Evolutionary conservation across 2,329 filamentous ascomycete genomes (phyloP).

Genomic region (Aureobasidium vineae): DNA sequence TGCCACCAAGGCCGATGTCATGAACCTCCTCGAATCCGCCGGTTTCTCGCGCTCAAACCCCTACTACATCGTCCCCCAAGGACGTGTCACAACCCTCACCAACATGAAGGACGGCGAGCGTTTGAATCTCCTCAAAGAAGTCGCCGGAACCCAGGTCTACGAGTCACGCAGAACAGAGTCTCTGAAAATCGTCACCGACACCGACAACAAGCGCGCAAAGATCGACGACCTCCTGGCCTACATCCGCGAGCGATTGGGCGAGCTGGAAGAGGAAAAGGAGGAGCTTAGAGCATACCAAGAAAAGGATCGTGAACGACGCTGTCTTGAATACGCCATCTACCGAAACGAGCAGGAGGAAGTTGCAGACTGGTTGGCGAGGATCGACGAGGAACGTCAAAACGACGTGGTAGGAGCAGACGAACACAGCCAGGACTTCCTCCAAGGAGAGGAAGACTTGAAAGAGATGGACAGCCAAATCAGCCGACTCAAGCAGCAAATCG

Average conservation of each 20-base stretch:
- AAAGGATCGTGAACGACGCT: slow-evolving; percentile 87
- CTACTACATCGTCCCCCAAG: slow-evolving; percentile 98
- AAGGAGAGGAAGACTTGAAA: slow-evolving; percentile 75
- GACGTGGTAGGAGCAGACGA: slow-evolving; percentile 83
- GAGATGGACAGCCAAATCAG: slow-evolving; percentile 76
- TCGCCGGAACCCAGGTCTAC: slow-evolving; percentile 97
- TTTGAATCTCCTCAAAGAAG: slow-evolving; percentile 87
- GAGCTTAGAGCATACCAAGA: slow-evolving; percentile 92
- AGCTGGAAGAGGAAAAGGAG: slow-evolving; percentile 96
- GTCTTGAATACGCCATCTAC: slow-evolving; percentile 92
- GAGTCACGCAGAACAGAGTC: slow-evolving; percentile 89
- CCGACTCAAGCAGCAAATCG: slow-evolving; percentile 75
- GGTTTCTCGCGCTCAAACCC: slow-evolving; percentile 97
- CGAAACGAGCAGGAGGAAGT: slow-evolving; percentile 83
- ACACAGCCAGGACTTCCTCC: slow-evolving; percentile 70
- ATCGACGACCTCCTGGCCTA: slow-evolving; percentile 91
- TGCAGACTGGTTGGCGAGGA: slow-evolving; percentile 70
- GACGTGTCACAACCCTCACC: slow-evolving; percentile 89
- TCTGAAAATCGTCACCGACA: slow-evolving; percentile 95
- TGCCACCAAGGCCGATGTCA: slow-evolving; percentile 88
- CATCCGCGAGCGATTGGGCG: slow-evolving; percentile 83
- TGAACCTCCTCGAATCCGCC: slow-evolving; percentile 91
- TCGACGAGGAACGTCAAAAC: slow-evolving; percentile 77
- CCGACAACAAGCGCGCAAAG: slow-evolving; percentile 88
- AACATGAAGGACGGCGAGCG: slow-evolving; percentile 98